Evolutionary conservation across 1,284 basidiomycete genomes (phyloP).

Genomic region (Ustilago curta): DNA sequence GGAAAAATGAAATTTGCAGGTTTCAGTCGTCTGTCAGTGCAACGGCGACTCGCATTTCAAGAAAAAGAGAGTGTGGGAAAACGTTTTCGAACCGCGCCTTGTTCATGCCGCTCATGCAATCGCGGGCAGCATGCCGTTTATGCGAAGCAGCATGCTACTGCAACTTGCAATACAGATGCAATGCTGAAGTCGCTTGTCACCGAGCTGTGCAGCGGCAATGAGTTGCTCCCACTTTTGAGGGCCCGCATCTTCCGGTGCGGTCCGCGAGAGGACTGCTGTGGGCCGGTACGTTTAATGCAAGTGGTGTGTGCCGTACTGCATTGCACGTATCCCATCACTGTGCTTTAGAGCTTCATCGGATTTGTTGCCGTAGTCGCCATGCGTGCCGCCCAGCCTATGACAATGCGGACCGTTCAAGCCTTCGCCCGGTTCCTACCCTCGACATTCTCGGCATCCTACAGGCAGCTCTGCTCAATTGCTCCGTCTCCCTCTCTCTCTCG

Average conservation of each 20-base stretch:
- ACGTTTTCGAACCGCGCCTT: slow-evolving; percentile 1
- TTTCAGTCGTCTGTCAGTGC: neutral
- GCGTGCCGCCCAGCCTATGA: neutral
- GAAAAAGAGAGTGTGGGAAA: slow-evolving; percentile 6
- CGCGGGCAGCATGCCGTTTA: slow-evolving; percentile 5
- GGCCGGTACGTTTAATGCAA: neutral
- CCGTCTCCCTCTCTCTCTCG: no score
- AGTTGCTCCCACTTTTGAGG: neutral
- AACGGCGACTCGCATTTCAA: neutral
- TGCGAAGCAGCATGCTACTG: neutral
- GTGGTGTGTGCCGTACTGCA: no score
- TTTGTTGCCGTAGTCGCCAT: neutral
- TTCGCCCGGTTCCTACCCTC: no score
- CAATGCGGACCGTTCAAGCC: no score
- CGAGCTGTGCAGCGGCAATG: neutral
- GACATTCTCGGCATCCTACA: no score
- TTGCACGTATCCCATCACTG: neutral
- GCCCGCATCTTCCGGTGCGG: neutral
- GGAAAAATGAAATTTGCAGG: neutral
- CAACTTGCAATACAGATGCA: no score
- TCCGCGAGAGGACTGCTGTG: neutral
- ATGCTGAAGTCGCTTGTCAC: neutral
- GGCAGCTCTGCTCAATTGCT: no score
- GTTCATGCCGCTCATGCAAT: neutral
- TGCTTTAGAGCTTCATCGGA: neutral